Evolutionary conservation across 306 rosid genomes (phyloP), one percentile per base, ranked within the genome.

Genomic region (Crotalaria pallida): DNA sequence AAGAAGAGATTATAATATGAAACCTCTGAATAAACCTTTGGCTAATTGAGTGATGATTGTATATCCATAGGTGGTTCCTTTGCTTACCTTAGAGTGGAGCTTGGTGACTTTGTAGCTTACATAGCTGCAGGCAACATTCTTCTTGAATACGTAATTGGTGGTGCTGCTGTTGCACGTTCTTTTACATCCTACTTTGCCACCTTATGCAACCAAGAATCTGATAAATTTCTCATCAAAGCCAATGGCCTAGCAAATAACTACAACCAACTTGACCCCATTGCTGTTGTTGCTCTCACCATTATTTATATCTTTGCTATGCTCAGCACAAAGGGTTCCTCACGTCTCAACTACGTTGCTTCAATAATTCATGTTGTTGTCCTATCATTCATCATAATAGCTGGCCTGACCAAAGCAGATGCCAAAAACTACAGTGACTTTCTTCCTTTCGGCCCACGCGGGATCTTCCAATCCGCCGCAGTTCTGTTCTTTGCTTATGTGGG

Each of bases 111-210:
- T 16, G 45, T 76, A 47, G 96, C 98, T 29, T 89, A 73, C 83
- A 73, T 89, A 3, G 96, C 94, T 0, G 90, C 92, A 12, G 98
- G 98, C 6, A 92, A 89, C 83, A 89, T 92, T 60, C 81, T 92
- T 10, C 90, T 92, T 0, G 96, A 92, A 45, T 87, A 87, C 8
- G 84, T 89, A 0, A 66, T 92, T 0, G 87, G 84, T 0, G 83
- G 89, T 0, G 98, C 95, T 0, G 92, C 95, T 0, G 95, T 89
- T 0, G 88, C 98, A 1, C 91, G 98, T 1, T 74, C 98, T 0
- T 92, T 95, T 96, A 92, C 98, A 3, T 92, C 98, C 52, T 92
- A 92, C 79, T 89, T 92, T 17, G 86, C 98, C 53, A 87, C 98
- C 1, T 88, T 92, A 2, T 83, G 85, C 83, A 89, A 92, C 76